Evolutionary conservation across 495 filamentous ascomycete genomes (phyloP).

Genomic region (Letharia lupina): DNA sequence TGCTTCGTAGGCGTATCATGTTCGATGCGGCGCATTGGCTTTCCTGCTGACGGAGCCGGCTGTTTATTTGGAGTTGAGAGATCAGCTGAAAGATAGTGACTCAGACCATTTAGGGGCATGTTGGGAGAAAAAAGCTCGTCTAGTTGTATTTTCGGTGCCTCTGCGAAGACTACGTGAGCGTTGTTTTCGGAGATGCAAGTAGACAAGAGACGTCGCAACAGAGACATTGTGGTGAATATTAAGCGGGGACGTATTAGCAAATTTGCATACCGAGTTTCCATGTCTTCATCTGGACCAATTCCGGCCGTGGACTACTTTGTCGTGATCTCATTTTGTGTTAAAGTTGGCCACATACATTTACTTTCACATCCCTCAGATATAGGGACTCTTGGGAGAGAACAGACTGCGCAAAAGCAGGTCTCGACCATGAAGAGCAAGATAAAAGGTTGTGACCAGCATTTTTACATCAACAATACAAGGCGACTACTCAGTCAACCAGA

Average conservation of each 20-base stretch:
- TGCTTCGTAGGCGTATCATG: slow-evolving; percentile 18
- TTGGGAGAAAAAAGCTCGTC: slow-evolving; percentile 22
- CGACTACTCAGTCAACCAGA: neutral
- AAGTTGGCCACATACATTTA: neutral
- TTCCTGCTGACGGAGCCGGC: slow-evolving; percentile 2
- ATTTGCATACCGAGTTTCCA: slow-evolving; percentile 20
- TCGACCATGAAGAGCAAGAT: neutral
- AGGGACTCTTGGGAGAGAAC: neutral
- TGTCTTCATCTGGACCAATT: slow-evolving; percentile 21
- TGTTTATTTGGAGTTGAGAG: slow-evolving; percentile 13
- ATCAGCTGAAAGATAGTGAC: slow-evolving; percentile 15
- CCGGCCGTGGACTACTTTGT: slow-evolving; percentile 20
- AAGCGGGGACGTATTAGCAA: slow-evolving; percentile 1
- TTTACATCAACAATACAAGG: neutral
- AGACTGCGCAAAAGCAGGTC: neutral
- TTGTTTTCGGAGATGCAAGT: neutral
- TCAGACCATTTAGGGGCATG: slow-evolving; percentile 18
- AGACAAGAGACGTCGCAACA: slow-evolving; percentile 7
- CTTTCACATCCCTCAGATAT: neutral
- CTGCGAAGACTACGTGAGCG: slow-evolving; percentile 20
- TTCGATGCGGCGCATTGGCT: neutral
- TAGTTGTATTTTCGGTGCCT: slow-evolving; percentile 24
- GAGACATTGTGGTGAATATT: slow-evolving; percentile 6
- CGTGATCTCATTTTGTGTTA: slow-evolving; percentile 20
- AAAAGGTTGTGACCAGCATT: neutral